Percentiles rank a stretch among this genome's conserved stretches.
Evolutionary conservation across 2,329 filamentous ascomycete genomes (phyloP).

Genomic region (Fusarium burgessii): DNA sequence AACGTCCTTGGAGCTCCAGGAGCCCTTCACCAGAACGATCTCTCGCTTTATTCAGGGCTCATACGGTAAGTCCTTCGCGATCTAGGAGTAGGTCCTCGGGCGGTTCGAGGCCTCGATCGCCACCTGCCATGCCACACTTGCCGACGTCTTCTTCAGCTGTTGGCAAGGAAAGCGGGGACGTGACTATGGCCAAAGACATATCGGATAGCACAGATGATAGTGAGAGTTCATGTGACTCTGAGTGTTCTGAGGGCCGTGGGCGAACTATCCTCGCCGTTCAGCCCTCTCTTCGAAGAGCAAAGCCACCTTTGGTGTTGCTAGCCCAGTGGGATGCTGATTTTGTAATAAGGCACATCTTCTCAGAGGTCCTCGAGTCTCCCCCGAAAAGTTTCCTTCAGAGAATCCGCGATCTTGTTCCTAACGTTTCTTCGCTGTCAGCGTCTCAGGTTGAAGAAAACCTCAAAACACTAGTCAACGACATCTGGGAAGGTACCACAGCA

Average conservation of each 20-base stretch:
- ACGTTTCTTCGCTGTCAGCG: not conserved
- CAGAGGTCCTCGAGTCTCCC: conserved; percentile 1
- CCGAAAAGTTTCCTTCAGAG: conserved; percentile 1
- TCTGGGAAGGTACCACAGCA: conserved; percentile 36
- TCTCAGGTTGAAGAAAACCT: conserved; percentile 6
- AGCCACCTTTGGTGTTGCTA: conserved; percentile 31
- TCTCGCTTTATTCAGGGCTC: not conserved
- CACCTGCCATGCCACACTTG: not conserved
- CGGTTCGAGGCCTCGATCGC: not conserved
- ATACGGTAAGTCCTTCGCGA: not conserved
- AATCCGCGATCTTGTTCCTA: conserved; percentile 2
- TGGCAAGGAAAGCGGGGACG: not conserved
- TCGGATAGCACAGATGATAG: not conserved
- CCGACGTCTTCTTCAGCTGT: too few relatives aligned
- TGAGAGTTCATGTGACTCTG: not conserved
- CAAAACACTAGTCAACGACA: conserved; percentile 21
- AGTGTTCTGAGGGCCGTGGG: not conserved
- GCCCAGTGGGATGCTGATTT: conserved; percentile 32
- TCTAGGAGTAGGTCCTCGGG: not conserved
- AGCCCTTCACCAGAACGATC: not conserved
- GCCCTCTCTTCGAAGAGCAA: not conserved
- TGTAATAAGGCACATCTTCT: conserved; percentile 30
- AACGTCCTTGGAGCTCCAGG: not conserved
- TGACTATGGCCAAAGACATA: not conserved
- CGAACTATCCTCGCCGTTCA: not conserved